These are phyloP conservation scores for Periconia sp. DNA, from an alignment of 2,329 filamentous ascomycete genomes.

Conservation along the genomic window DNA sequence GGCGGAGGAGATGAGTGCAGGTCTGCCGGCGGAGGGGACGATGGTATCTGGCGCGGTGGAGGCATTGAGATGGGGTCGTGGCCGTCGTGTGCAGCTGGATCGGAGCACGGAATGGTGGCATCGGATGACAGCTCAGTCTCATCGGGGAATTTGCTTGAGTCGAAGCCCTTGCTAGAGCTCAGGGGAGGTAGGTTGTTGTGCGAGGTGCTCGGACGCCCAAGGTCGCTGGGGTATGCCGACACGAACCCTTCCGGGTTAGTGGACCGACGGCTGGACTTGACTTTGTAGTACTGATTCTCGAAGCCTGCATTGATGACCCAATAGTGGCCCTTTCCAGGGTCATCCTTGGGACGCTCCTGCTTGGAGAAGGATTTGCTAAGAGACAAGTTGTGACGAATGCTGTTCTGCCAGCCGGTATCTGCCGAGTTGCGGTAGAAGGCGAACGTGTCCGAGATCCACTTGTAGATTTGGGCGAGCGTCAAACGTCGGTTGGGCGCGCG, in stretches of 20 bases:
- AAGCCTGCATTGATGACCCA: conserved; percentile 92
- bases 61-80: conserved; percentile 46
- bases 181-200: conserved; percentile 37
- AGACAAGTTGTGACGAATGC: conserved; percentile 96
- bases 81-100: conserved; percentile 52
- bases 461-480: conserved; percentile 94
- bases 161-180: conserved; percentile 47
- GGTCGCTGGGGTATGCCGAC: conserved; percentile 32
- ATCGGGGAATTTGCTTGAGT: conserved; percentile 53
- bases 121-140: conserved; percentile 55
- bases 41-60: conserved; percentile 56
- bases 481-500: conserved; percentile 80
- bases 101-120: conserved; percentile 55
- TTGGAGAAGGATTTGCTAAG: conserved; percentile 97
- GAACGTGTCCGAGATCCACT: conserved; percentile 97
- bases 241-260: conserved; percentile 46
- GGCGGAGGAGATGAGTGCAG: conserved; percentile 95
- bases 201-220: conserved; percentile 42
- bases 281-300: conserved; percentile 86
- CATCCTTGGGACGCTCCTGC: conserved; percentile 92
- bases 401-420: conserved; percentile 97
- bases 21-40: conserved; percentile 68
- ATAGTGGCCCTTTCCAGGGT: conserved; percentile 93
- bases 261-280: conserved; percentile 68
- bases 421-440: conserved; percentile 76